phyloP scores from a whole-genome alignment of 192 early-diverging fungal species.

The Podila epicladia region DNA sequence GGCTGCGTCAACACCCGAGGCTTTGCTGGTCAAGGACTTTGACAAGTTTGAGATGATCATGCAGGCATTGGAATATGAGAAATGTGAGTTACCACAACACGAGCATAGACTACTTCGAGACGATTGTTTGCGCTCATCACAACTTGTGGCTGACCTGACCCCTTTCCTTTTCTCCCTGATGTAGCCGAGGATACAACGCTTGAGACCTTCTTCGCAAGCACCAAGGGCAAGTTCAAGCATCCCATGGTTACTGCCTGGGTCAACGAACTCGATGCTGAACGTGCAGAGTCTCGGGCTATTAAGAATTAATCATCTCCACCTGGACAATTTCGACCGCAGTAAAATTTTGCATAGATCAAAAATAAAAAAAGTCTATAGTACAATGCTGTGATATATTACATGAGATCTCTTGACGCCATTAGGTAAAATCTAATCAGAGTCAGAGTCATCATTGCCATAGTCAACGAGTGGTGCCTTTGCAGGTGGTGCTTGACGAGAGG shows the following conservation, averaged over 20 bases:
- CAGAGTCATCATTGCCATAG: slow-evolving; percentile 7
- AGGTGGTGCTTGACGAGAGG: not conserved
- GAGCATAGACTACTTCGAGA: not conserved
- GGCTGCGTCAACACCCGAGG: slow-evolving; percentile 74
- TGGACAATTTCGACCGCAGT: no score
- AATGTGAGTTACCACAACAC: slow-evolving; percentile 57
- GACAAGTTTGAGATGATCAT: slow-evolving; percentile 99
- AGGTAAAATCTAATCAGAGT: not conserved
- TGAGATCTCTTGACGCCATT: not conserved
- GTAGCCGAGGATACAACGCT: slow-evolving; percentile 68
- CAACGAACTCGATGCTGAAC: slow-evolving; percentile 75
- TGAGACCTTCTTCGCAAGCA: slow-evolving; percentile 85
- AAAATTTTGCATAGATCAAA: not conserved
- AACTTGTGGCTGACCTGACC: not conserved
- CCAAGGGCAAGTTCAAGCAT: slow-evolving; percentile 83
- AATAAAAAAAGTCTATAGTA: not conserved
- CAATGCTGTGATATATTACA: not conserved
- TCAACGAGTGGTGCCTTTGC: not conserved
- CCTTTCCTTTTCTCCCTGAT: not conserved
- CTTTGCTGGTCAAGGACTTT: slow-evolving; percentile 86
- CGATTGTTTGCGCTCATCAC: no score
- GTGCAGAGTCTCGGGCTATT: slow-evolving; percentile 49
- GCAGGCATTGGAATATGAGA: slow-evolving; percentile 92
- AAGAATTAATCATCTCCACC: slow-evolving; percentile 6
- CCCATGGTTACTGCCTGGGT: slow-evolving; percentile 86